Evolutionary conservation across 1,284 basidiomycete genomes (phyloP), one percentile per base, ranked within the genome.

Genomic region (Melampsora americana): DNA sequence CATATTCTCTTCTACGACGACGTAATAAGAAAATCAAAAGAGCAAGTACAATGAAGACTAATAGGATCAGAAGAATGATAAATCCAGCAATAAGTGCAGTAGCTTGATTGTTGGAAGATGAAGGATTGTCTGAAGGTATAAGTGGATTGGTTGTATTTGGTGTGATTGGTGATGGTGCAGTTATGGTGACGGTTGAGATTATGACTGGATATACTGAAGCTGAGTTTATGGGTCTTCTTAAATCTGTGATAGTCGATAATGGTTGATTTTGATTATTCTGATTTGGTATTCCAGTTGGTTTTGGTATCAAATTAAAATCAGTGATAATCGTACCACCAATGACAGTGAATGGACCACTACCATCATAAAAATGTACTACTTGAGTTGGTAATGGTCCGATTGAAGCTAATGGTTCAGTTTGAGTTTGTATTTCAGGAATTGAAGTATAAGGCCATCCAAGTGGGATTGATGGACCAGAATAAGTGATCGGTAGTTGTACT

Each of bases 401-500:
- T 30, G 69, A 65, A 23, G 68, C 11, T 39, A 64, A 46, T 39
- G 68, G 6, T 46, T 66, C 39, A 35, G 61, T 62, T 20, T 20
- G 32, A 2, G 20, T n/a, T 20, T 20, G n/a, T 14, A 26, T 28
- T 26, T 20, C 7, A 32, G 11, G 28, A 20, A 74, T 46, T 5
- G 73, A 60, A 32, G 73, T 76, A 42, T 28, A 76, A 16, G 73
- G 73, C 73, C 73, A 76, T 28, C 12, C 26, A 14, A 76, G 35
- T 28, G 73, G 73, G 26, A 76, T 76, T 5, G 73, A 67, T 26
- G 73, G 66, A 11, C 73, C 73, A 39, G 53, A 48, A 46, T 76
- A 76, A 60, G 66, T 60, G n/a, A 76, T 76, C 5, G 73, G 73
- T 26, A 76, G 32, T 64, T 76, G 23, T 5, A 76, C 73, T n/a